These are phyloP conservation scores for Penicillium sp. DNA, from an alignment of 2,329 filamentous ascomycete genomes.

Conservation along the genomic window DNA sequence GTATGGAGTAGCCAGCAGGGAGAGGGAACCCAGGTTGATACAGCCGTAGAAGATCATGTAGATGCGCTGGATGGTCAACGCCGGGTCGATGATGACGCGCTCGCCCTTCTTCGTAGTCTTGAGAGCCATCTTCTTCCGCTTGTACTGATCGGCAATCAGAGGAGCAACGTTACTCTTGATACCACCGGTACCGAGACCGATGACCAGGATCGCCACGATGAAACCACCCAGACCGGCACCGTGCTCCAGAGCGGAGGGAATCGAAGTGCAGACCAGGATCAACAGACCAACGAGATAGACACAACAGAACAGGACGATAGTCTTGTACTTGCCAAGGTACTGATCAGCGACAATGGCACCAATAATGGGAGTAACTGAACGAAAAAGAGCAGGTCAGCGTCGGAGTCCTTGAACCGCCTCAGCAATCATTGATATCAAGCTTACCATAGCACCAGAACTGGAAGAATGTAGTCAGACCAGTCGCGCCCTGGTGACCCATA, in stretches of 20 bases:
- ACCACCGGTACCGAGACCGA: constrained; percentile 67
- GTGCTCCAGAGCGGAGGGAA: constrained; percentile 53
- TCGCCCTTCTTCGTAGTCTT: constrained; percentile 49
- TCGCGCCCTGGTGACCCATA: constrained; percentile 49
- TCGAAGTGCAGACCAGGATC: constrained; percentile 58
- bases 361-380: constrained; percentile 56
- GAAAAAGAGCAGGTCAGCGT: constrained; percentile 4
- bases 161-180: constrained; percentile 68
- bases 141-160: constrained; percentile 67
- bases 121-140: constrained; percentile 56
- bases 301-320: constrained; percentile 58
- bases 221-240: constrained; percentile 59
- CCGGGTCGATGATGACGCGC: constrained; percentile 66
- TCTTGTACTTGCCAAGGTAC: constrained; percentile 63
- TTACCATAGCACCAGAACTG: constrained; percentile 57
- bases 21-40: constrained; percentile 74
- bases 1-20: constrained; percentile 66
- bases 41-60: constrained; percentile 76
- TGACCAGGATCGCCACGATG: constrained; percentile 60
- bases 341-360: constrained; percentile 63
- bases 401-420: not conserved
- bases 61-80: constrained; percentile 66
- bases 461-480: constrained; percentile 56
- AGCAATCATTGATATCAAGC: constrained; percentile 2
- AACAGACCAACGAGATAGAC: constrained; percentile 62